Evolutionary conservation across 2,329 filamentous ascomycete species (phyloP).

Genomic region (Fonsecaea erecta): DNA sequence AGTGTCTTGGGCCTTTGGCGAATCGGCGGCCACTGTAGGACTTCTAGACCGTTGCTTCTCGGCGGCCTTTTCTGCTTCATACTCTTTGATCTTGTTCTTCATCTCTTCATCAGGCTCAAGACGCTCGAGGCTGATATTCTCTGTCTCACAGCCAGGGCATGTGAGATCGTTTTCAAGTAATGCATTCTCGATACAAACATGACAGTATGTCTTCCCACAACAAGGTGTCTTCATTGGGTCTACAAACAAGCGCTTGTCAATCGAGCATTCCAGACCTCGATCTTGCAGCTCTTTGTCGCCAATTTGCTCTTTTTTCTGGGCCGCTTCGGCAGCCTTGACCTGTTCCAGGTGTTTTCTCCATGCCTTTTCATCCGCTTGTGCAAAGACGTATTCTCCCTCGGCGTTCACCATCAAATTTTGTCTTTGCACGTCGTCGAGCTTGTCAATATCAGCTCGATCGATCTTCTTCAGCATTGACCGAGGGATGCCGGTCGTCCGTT

Average conservation of each 20-base stretch:
- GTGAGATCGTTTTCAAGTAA: constrained; percentile 97
- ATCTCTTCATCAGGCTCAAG: constrained; percentile 81
- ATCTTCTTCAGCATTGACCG: constrained; percentile 94
- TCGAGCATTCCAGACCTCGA: constrained; percentile 85
- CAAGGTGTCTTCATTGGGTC: constrained; percentile 99
- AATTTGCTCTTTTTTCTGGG: constrained; percentile 75
- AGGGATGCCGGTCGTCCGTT: constrained; percentile 95
- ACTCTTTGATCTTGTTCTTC: constrained; percentile 77
- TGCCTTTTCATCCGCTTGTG: constrained; percentile 89
- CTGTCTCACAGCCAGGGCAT: constrained; percentile 88
- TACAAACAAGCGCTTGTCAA: constrained; percentile 98
- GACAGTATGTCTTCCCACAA: constrained; percentile 98
- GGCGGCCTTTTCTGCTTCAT: constrained; percentile 60
- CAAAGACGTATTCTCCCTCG: constrained; percentile 96
- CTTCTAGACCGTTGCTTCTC: constrained; percentile 47
- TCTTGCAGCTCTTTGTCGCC: constrained; percentile 87
- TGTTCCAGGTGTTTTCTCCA: constrained; percentile 98
- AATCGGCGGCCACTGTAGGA: constrained; percentile 29
- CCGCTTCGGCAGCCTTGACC: constrained; percentile 78
- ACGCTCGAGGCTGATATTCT: constrained; percentile 91
- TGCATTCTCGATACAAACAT: constrained; percentile 99
- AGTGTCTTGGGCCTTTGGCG: constrained; percentile 29
- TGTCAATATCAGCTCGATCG: constrained; percentile 71
- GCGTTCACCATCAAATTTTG: constrained; percentile 97
- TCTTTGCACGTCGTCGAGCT: constrained; percentile 73